Base-by-base conservation (phyloP, 2,329 filamentous ascomycete species). In the Cladosporium sp. region DNA sequence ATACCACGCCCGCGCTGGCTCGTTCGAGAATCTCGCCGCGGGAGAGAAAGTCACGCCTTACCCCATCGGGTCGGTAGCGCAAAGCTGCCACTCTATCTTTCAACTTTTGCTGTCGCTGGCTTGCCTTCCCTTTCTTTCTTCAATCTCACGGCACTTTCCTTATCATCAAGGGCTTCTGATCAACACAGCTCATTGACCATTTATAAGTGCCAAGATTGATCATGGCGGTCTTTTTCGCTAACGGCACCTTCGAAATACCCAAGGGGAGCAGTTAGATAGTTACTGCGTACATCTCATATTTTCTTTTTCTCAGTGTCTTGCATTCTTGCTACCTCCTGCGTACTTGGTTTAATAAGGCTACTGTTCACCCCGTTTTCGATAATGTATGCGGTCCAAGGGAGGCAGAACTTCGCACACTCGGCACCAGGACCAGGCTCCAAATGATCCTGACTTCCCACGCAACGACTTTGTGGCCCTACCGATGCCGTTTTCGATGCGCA, bases 191-290 rank as follows among this genome's bases (percentile, higher is more conserved):
- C 89, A 86, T 86, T 92, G 92, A 93, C 88, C 93, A 97, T 97
- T 95, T 85, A 88, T 80, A 80, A 82, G 88, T 95, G 93, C 91
- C 91, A 78, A 97, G 91, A 97, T 78, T 78, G 82, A 91, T 81
- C 76, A 73, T 78, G 81, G 89, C 90, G 91, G 90, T 90, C 90
- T 91, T 91, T 93, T 93, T 96, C 93, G 93, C 93, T 97, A 97
- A 91, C 93, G 88, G 91, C 89, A 89, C 91, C 92, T 93, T 91
- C 86, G 81, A 81, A 77, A 78, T 78, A 76, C 60, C 67, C 69
- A 92, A 91, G 89, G 91, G 85, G 87, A 89, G 88, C 90, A 85
- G 92, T 94, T 97, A 96, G 93, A 97, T 97, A 96, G 93, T 65
- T 65, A 59, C 55, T 65, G 63, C 63, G 35, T 53, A 65, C 63